These are phyloP conservation scores for Paecilomyces dactylethromorphus DNA, from an alignment of 2,329 filamentous ascomycete species.

Conservation along the genomic window DNA sequence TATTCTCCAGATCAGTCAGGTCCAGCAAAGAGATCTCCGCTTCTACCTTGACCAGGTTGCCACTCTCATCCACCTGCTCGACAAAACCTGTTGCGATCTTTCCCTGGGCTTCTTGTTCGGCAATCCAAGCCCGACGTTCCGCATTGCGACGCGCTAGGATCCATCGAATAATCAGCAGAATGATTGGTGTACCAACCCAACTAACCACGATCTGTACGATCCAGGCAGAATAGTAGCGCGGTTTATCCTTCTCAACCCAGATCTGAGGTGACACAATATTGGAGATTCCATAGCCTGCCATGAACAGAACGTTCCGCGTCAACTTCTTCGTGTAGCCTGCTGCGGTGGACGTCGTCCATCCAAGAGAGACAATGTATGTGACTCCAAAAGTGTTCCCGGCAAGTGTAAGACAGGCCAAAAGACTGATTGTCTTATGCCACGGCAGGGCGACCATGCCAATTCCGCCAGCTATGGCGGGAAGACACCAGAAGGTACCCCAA, in stretches of 20 bases:
- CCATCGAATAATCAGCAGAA: constrained; percentile 26
- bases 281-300: constrained; percentile 10
- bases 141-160: constrained; percentile 27
- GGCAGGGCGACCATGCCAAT: constrained; percentile 25
- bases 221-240: constrained; percentile 28
- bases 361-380: constrained; percentile 30
- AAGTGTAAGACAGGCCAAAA: constrained; percentile 25
- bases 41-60: constrained; percentile 19
- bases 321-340: constrained; percentile 26
- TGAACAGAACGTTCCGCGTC: constrained; percentile 25
- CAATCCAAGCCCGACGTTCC: constrained; percentile 22
- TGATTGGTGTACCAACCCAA: constrained; percentile 29
- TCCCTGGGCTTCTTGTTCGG: constrained; percentile 9
- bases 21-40: constrained; percentile 28
- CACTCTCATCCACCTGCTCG: constrained; percentile 25
- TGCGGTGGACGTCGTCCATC: constrained; percentile 31
- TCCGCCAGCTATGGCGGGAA: constrained; percentile 18
- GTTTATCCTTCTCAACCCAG: constrained; percentile 18
- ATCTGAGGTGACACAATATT: constrained; percentile 26
- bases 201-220: constrained; percentile 23
- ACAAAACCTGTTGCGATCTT: constrained; percentile 11
- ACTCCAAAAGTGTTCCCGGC: constrained; percentile 24
- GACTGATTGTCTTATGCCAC: constrained; percentile 22
- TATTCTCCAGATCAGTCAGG: constrained; percentile 35
- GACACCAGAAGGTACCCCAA: constrained; percentile 23